Evolutionary conservation across 257 asterid species (phyloP), one percentile per base, ranked within the genome.

Genomic region (Solanum pennellii): DNA sequence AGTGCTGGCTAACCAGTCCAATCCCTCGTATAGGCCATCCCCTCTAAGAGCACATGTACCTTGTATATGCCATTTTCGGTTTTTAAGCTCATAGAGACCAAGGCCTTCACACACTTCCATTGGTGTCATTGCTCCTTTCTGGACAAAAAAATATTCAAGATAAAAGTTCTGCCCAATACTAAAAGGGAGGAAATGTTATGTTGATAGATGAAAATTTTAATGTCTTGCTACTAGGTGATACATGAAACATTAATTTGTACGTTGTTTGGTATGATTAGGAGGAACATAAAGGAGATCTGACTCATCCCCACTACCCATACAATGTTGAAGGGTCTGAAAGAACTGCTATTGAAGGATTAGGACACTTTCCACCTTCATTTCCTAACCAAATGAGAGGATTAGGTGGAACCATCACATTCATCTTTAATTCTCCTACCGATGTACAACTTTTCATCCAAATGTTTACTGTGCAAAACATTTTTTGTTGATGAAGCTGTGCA

Each of bases 111-210:
- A 96, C 79, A 96, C 98, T 91, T 96, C 98, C 94, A 90, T 90
- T 14, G 99, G 95, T 59, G 95, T 89, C 98, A 96, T 96, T 69
- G 99, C 99, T 84, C 99, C 98, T 94, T 91, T 95, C 99, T 96
- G 93, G 65, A 90, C 37, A 35, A 49, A 42, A 6, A 82, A 11
- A 82, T 9, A 49, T 47, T 82, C 29, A 49, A 82, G 45, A 90
- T 15, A 10, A 45, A 35, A 86, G 37, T 68, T 35, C 44, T 45
- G 29, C 20, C 80, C 33, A 33, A 33, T 16, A 3, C 27, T 73
- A 49, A 82, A 71, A 77, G 68, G 42, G 31, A 23, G 77, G 15
- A 69, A 23, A 49, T 65, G 23, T 13, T 37, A 45, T 47, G 20
- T 10, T n/a, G 35, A 21, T 25, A 31, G n/a, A 45, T n/a, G 65